Evolutionary conservation across 2,329 filamentous ascomycete species (phyloP).

Genomic region (Calonectria leucothoes): DNA sequence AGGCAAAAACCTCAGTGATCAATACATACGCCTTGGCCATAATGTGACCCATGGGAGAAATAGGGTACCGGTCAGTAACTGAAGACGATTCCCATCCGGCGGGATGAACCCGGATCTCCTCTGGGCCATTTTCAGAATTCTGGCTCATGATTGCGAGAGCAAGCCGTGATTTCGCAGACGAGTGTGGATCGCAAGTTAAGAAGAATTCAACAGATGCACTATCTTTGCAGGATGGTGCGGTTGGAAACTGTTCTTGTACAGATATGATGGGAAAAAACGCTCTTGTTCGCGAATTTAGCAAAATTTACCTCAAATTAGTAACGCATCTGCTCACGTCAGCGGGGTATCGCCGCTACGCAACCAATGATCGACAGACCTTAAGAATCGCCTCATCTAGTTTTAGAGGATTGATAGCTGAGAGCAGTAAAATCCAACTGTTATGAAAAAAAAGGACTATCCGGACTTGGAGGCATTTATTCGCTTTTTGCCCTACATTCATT

Average conservation of each 20-base stretch:
- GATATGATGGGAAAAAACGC: too few relatives aligned
- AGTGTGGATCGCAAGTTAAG: not conserved
- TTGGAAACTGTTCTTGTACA: not conserved
- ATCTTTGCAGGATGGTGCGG: not conserved
- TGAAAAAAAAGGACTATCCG: too few relatives aligned
- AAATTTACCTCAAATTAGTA: not conserved
- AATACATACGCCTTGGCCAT: constrained; percentile 33
- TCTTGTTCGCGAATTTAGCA: not conserved
- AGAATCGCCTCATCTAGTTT: not conserved
- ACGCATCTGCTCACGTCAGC: not conserved
- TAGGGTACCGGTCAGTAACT: not conserved
- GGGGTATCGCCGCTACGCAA: not conserved
- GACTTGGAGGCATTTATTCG: too few relatives aligned
- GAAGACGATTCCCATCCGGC: not conserved
- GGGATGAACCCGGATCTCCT: not conserved
- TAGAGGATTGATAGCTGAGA: too few relatives aligned
- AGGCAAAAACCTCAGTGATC: constrained; percentile 25
- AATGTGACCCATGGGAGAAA: constrained; percentile 21
- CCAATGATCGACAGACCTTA: not conserved
- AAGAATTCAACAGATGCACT: not conserved
- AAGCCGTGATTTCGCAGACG: not conserved
- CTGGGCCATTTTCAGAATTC: not conserved
- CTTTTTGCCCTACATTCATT: too few relatives aligned
- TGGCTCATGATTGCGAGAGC: not conserved
- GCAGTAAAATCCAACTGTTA: too few relatives aligned